Conservation (phyloP, 495 filamentous ascomycete species). For the Lasiosphaeris hirsuta region DNA sequence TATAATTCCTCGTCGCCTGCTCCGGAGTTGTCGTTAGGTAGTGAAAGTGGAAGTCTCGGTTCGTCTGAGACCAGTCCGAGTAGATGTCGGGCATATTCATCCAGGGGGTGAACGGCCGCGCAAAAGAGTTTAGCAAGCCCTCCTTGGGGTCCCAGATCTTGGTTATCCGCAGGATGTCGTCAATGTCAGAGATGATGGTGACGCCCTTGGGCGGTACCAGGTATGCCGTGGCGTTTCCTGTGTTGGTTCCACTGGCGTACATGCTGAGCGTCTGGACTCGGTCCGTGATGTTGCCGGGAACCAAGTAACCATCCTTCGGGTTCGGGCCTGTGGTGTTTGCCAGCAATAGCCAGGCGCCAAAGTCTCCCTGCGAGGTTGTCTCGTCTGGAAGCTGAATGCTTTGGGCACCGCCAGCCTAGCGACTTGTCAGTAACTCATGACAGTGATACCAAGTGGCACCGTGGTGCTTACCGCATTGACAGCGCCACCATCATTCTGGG, state of each 20-base stretch:
- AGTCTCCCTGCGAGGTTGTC: slow-evolving; percentile 66
- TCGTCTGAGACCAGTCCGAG: slow-evolving; percentile 57
- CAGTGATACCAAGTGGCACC: background rate
- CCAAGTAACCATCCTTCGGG: slow-evolving; percentile 42
- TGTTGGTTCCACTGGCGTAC: slow-evolving; percentile 57
- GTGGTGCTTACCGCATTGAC: slow-evolving; percentile 33
- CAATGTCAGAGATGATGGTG: slow-evolving; percentile 71
- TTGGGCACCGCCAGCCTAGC: slow-evolving; percentile 49
- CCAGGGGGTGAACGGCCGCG: slow-evolving; percentile 66
- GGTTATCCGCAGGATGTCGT: slow-evolving; percentile 78
- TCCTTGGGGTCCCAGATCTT: slow-evolving; percentile 74
- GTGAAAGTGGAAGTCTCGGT: slow-evolving; percentile 72
- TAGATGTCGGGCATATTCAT: slow-evolving; percentile 77
- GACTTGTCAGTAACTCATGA: slow-evolving; percentile 31
- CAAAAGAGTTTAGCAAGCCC: slow-evolving; percentile 75
- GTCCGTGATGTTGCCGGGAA: slow-evolving; percentile 58
- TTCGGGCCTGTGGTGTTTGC: slow-evolving; percentile 48
- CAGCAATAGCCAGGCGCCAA: slow-evolving; percentile 62
- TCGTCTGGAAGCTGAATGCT: slow-evolving; percentile 51
- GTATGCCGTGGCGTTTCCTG: slow-evolving; percentile 73
- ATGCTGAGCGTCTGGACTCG: slow-evolving; percentile 63
- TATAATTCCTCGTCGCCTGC: slow-evolving; percentile 67
- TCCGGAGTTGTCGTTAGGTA: slow-evolving; percentile 83
- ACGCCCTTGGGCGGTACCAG: slow-evolving; percentile 65
- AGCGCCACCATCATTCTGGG: slow-evolving; percentile 31